These are phyloP conservation scores for Piromyces finnis DNA, from an alignment of 192 early-diverging fungal genomes.

Conservation along the genomic window DNA sequence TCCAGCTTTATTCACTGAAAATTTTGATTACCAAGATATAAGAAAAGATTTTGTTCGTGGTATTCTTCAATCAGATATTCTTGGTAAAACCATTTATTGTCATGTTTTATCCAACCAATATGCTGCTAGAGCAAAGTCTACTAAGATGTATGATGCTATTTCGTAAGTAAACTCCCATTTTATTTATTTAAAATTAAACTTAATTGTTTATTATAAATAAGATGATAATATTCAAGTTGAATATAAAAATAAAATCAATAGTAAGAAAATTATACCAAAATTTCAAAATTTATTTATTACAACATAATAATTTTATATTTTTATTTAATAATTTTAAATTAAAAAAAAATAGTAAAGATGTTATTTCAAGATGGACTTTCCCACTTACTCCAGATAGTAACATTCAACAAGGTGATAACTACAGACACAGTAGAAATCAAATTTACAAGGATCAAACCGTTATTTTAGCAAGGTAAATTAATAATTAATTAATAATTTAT, in stretches of 20 bases:
- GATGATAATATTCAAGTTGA: too few species aligned
- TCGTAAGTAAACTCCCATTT: slow-evolving; percentile 26
- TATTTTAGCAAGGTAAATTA: slow-evolving; percentile 37
- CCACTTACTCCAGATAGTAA: slow-evolving; percentile 86
- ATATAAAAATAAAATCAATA: too few species aligned
- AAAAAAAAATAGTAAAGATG: slow-evolving; percentile 63
- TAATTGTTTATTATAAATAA: too few species aligned
- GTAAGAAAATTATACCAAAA: too few species aligned
- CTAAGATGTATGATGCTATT: slow-evolving; percentile 56
- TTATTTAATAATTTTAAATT: too few species aligned
- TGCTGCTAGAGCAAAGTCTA: slow-evolving; percentile 42
- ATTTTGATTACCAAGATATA: slow-evolving; percentile 92
- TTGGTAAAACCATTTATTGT: slow-evolving; percentile 70
- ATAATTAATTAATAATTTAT: not conserved
- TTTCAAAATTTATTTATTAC: too few species aligned
- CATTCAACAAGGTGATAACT: slow-evolving; percentile 41
- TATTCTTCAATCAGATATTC: slow-evolving; percentile 71
- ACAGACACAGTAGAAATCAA: slow-evolving; percentile 54
- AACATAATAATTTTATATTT: too few species aligned
- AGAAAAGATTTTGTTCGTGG: slow-evolving; percentile 78
- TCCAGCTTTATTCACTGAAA: slow-evolving; percentile 81
- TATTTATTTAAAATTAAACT: too few species aligned
- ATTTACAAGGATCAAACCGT: slow-evolving; percentile 71
- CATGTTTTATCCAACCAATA: slow-evolving; percentile 53
- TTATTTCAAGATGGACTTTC: slow-evolving; percentile 82